Evolutionary conservation across 129 eudicot genomes (phyloP).

Genomic region (Gnaphalium uliginosum): DNA sequence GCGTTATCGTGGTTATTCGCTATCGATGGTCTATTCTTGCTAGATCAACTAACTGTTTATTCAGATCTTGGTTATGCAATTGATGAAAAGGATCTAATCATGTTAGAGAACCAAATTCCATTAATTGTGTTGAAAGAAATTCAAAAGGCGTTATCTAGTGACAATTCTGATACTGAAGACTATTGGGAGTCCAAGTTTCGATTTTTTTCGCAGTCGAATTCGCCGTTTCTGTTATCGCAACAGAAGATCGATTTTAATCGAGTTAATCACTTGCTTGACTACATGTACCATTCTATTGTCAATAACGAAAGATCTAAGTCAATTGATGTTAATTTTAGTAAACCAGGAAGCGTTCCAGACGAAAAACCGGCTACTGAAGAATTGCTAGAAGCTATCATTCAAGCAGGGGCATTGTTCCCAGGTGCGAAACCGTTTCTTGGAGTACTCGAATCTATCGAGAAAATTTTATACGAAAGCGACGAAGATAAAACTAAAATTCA

Average conservation of each 20-base stretch:
- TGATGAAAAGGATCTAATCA: slow-evolving; percentile 38
- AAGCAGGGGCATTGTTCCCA: slow-evolving; percentile 3
- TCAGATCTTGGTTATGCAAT: slow-evolving; percentile 12
- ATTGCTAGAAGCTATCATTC: slow-evolving; percentile 14
- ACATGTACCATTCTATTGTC: slow-evolving; percentile 33
- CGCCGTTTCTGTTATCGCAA: slow-evolving; percentile 26
- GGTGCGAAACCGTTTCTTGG: slow-evolving; percentile 22
- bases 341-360: neutral
- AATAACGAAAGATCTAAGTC: neutral
- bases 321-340: neutral
- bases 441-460: neutral
- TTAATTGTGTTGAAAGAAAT: slow-evolving; percentile 34
- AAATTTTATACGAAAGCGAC: neutral
- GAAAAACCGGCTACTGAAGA: slow-evolving; percentile 8
- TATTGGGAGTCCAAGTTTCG: slow-evolving; percentile 19
- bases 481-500: slow-evolving; percentile 2
- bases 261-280: slow-evolving; percentile 34
- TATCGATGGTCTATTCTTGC: slow-evolving; percentile 50
- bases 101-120: slow-evolving; percentile 58
- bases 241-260: slow-evolving; percentile 3
- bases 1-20: slow-evolving; percentile 48
- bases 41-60: slow-evolving; percentile 31
- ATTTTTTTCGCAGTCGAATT: slow-evolving; percentile 1
- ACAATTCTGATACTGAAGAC: slow-evolving; percentile 1
- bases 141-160: slow-evolving; percentile 4